A percentile compares a stretch with the other conserved stretches of the same genome.
Conservation (phyloP, 2,329 filamentous ascomycete genomes). For the Uncinocarpus reesii region DNA sequence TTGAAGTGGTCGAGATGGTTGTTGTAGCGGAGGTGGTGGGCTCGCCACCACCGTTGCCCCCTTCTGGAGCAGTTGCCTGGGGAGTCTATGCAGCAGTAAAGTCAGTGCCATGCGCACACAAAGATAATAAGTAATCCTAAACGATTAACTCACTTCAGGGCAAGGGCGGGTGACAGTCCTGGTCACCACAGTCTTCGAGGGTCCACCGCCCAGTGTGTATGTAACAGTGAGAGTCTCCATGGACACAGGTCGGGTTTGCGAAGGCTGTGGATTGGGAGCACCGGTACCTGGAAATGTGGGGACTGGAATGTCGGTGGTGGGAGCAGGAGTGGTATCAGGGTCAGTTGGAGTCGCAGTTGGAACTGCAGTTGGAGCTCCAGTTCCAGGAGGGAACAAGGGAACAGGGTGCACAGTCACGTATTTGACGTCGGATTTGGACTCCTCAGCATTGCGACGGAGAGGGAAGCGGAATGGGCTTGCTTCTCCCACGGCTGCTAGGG, state of each 20-base stretch:
- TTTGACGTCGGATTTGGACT: neutral
- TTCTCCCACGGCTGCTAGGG: conserved; percentile 29
- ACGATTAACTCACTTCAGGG: conserved; percentile 13
- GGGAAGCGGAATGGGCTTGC: conserved; percentile 24
- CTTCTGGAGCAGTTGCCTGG: neutral
- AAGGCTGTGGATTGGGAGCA: neutral
- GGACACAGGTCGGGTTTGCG: conserved; percentile 2
- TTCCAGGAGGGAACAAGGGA: conserved; percentile 2
- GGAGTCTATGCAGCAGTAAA: neutral
- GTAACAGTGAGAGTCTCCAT: conserved; percentile 27
- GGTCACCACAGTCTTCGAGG: conserved; percentile 29
- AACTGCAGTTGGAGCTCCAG: neutral
- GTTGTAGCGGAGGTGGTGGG: conserved; percentile 20
- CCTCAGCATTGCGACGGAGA: conserved; percentile 12
- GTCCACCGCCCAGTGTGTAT: conserved; percentile 33
- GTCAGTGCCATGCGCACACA: neutral
- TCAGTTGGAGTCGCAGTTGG: neutral
- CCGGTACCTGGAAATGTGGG: neutral
- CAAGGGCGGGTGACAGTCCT: conserved; percentile 31
- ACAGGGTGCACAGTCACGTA: conserved; percentile 7
- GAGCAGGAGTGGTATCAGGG: neutral
- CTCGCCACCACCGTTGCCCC: conserved; percentile 2
- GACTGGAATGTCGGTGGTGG: neutral
- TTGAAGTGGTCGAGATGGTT: conserved; percentile 24
- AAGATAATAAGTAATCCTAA: neutral